phyloP scores from a whole-genome alignment of 2,329 filamentous ascomycete species.

The Incumbomyces lentus region DNA sequence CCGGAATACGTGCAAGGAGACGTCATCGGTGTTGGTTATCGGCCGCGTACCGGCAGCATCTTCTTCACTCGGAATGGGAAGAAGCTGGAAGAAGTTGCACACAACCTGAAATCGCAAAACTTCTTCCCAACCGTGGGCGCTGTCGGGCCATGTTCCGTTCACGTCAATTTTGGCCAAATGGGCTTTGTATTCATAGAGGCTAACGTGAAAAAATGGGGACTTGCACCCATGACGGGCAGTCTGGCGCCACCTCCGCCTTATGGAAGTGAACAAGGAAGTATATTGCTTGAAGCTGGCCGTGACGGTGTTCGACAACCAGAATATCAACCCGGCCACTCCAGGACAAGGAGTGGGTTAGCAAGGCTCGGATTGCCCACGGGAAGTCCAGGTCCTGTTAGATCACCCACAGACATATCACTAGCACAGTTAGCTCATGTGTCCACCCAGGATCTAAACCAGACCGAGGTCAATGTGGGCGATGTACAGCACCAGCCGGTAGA shows the following conservation, averaged over 20 bases:
- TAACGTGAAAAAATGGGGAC: conserved; percentile 98
- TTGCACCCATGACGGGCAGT: conserved; percentile 91
- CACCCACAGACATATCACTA: conserved; percentile 90
- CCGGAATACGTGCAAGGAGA: conserved; percentile 84
- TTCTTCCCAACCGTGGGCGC: conserved; percentile 97
- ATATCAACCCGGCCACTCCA: conserved; percentile 53
- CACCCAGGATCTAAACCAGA: conserved; percentile 49
- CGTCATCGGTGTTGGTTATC: conserved; percentile 89
- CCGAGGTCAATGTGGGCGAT: conserved; percentile 44
- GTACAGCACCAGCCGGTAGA: conserved; percentile 20
- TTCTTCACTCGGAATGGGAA: conserved; percentile 99
- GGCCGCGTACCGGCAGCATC: conserved; percentile 83
- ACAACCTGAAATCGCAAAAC: conserved; percentile 88
- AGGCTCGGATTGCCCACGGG: conserved; percentile 56
- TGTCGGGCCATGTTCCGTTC: conserved; percentile 81
- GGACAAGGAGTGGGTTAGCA: conserved; percentile 69
- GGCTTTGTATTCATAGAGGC: conserved; percentile 99
- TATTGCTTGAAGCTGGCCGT: conserved; percentile 76
- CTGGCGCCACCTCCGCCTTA: conserved; percentile 92
- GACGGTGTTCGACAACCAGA: conserved; percentile 39
- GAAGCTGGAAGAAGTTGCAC: conserved; percentile 85
- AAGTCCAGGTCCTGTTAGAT: conserved; percentile 79
- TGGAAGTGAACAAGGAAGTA: conserved; percentile 92
- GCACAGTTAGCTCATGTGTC: conserved; percentile 69
- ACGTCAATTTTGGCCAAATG: conserved; percentile 96